Conservation (phyloP, 495 filamentous ascomycete genomes). For the Xylaria grammica region DNA sequence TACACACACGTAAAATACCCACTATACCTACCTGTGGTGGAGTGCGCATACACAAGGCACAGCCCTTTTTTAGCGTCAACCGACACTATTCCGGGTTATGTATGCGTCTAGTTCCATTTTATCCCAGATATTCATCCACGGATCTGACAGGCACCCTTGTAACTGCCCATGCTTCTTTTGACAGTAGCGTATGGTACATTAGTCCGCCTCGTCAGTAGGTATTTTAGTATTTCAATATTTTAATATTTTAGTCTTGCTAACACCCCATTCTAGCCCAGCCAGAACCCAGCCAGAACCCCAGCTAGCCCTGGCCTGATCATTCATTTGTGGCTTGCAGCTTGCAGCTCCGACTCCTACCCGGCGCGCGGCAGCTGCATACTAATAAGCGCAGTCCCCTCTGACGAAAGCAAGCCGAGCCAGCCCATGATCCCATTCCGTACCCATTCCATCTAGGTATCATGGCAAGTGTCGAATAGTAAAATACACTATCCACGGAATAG, state of each 20-base stretch:
- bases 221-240: no score
- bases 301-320: conserved; percentile 20
- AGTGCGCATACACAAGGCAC: background rate
- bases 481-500: no score
- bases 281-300: no score
- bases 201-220: no score
- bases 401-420: background rate
- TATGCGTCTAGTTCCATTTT: background rate
- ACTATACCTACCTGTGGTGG: no score
- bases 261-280: background rate
- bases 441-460: no score
- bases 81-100: background rate
- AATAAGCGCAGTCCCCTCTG: conserved; percentile 4
- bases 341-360: conserved; percentile 17
- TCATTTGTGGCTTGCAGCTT: conserved; percentile 25
- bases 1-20: no score
- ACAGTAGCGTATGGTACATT: no score
- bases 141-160: conserved; percentile 12
- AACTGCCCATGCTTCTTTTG: no score
- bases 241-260: no score
- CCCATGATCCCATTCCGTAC: background rate
- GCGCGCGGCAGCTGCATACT: conserved; percentile 18
- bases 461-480: no score
- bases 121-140: conserved; percentile 15
- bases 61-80: background rate